Evolutionary conservation across 1,139 yeast species (phyloP).

Genomic region (Saccharomyces hybrid): DNA sequence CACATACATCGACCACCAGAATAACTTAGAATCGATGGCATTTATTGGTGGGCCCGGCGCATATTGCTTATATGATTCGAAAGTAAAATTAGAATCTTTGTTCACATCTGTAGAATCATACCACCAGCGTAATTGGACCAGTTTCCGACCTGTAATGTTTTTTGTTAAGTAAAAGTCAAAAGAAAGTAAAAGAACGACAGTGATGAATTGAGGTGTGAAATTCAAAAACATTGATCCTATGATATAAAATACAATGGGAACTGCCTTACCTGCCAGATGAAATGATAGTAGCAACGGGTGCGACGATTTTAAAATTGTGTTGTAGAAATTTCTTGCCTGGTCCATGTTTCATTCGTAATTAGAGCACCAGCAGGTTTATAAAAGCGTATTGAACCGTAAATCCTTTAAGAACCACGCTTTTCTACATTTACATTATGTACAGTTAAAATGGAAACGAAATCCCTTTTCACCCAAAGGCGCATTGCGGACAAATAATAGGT

Average conservation of each 20-base stretch:
- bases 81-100: conserved; percentile 32
- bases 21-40: conserved; percentile 83
- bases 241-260: conserved; percentile 30
- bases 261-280: conserved; percentile 28
- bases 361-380: background rate
- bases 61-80: conserved; percentile 31
- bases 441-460: background rate
- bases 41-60: conserved; percentile 48
- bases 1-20: conserved; percentile 73
- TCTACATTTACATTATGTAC: background rate
- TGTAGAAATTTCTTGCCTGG: conserved; percentile 27
- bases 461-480: background rate
- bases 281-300: conserved; percentile 29
- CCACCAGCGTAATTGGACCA: conserved; percentile 97
- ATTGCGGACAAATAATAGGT: background rate
- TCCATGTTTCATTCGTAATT: conserved; percentile 17
- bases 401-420: background rate
- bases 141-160: conserved; percentile 78
- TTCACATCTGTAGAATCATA: conserved; percentile 42
- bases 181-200: conserved; percentile 65
- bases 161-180: conserved; percentile 94
- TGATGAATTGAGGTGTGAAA: conserved; percentile 51
- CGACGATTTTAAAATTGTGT: conserved; percentile 31
- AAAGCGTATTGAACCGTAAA: background rate
- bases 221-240: conserved; percentile 29